Conservation (phyloP, 768 basidiomycete genomes). For the Naganishia randhawae region DNA sequence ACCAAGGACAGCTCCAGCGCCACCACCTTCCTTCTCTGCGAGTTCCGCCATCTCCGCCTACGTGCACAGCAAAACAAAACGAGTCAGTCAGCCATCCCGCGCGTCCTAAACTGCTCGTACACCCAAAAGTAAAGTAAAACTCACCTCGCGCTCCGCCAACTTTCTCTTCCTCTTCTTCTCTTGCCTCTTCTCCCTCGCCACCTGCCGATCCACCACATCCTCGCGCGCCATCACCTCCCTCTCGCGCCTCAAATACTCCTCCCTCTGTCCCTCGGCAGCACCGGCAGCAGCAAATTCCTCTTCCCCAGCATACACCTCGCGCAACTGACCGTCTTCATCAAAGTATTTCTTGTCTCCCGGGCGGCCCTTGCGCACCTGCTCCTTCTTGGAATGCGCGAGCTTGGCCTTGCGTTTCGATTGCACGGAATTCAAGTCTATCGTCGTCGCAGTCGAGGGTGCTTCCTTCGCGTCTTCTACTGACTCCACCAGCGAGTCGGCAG, state of each 20-base stretch:
- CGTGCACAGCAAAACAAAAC: conserved; percentile 23
- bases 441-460: conserved; percentile 26
- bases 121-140: conserved; percentile 30
- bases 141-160: conserved; percentile 61
- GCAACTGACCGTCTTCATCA: conserved; percentile 78
- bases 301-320: conserved; percentile 75
- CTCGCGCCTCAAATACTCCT: conserved; percentile 69
- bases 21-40: conserved; percentile 41
- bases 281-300: conserved; percentile 62
- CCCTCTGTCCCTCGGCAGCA: conserved; percentile 65
- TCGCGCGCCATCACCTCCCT: conserved; percentile 65
- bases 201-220: conserved; percentile 72
- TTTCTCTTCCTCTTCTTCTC: conserved; percentile 93
- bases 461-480: neutral
- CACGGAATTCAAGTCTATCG: conserved; percentile 48
- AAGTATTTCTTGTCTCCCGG: conserved; percentile 74
- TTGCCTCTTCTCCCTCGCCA: conserved; percentile 78
- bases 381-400: conserved; percentile 68
- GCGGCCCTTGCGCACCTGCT: conserved; percentile 61
- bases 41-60: conserved; percentile 19
- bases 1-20: conserved; percentile 51
- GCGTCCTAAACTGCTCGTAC: neutral
- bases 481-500: conserved; percentile 17
- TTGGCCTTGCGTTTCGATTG: conserved; percentile 78
- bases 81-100: conserved; percentile 22